A percentile compares a stretch with the other conserved stretches of the same genome.
Evolutionary conservation across 2,329 filamentous ascomycete species (phyloP).

Genomic region (Chaetomium sp.): DNA sequence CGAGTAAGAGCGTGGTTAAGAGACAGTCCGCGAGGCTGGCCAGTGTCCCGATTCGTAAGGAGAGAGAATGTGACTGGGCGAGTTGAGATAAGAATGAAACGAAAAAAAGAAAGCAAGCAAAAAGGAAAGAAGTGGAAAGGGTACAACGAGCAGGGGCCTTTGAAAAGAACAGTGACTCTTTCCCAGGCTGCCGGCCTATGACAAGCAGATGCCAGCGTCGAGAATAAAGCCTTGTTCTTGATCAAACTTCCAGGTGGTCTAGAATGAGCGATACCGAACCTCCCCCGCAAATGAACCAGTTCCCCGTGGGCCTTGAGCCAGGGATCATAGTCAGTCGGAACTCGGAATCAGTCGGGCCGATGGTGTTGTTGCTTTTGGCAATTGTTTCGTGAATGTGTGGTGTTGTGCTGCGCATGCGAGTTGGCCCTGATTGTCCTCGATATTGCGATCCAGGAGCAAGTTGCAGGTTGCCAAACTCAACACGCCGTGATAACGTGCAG

Average conservation of each 20-base stretch:
- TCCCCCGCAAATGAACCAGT: conserved; percentile 7
- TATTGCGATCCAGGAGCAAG: too few relatives aligned
- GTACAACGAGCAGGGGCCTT: neutral
- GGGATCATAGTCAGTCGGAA: neutral
- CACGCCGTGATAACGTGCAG: too few relatives aligned
- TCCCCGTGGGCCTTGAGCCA: neutral
- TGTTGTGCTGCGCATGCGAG: neutral
- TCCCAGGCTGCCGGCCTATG: too few relatives aligned
- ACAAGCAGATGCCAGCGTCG: neutral
- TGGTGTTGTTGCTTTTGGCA: neutral
- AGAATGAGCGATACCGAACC: neutral
- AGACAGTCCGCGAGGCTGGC: too few relatives aligned
- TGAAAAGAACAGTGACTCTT: too few relatives aligned
- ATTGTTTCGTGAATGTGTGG: neutral
- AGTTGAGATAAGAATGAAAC: neutral
- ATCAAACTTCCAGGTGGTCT: neutral
- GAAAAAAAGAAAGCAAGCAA: neutral
- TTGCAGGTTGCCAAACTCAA: too few relatives aligned
- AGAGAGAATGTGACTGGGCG: too few relatives aligned
- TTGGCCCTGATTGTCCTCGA: too few relatives aligned
- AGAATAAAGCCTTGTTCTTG: neutral
- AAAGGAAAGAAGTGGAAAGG: neutral
- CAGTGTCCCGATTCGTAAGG: too few relatives aligned
- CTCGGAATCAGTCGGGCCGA: neutral
- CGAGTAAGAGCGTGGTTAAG: neutral